A percentile compares a stretch with the other conserved stretches of the same genome.
Conservation (phyloP, 139 green algal species). For the Micractinium sp. region DNA sequence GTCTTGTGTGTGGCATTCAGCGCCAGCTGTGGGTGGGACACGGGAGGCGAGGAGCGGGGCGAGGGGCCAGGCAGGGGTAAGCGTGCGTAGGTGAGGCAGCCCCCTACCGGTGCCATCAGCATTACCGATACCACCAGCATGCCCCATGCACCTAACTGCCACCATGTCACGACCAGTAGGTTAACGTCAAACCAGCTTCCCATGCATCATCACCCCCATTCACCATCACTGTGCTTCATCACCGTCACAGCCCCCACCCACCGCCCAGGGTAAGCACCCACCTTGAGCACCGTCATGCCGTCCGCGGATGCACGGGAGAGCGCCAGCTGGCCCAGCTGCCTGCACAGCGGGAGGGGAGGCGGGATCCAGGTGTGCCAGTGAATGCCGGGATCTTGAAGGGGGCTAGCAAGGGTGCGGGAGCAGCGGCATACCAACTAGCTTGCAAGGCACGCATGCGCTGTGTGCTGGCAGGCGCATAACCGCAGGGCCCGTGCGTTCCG, state of each 20-base stretch:
- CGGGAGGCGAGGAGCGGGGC: neutral
- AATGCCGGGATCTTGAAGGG: neutral
- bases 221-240: neutral
- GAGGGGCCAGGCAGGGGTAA: neutral
- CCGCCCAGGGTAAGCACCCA: neutral
- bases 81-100: neutral
- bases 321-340: neutral
- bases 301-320: neutral
- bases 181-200: too few species aligned
- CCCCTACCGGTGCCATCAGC: too few species aligned
- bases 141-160: too few species aligned
- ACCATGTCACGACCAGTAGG: too few species aligned
- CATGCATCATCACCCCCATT: neutral
- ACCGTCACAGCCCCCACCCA: neutral
- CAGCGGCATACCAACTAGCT: too few species aligned
- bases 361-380: neutral
- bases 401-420: too few species aligned
- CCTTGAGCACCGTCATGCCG: slow-evolving; percentile 33
- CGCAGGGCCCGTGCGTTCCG: too few species aligned
- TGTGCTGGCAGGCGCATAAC: neutral
- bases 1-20: neutral
- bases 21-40: neutral
- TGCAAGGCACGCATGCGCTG: too few species aligned
- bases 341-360: neutral
- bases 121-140: too few species aligned